A percentile compares a stretch with the other conserved stretches of the same genome.
phyloP scores from a whole-genome alignment of 768 basidiomycete genomes.

The Suillus placidus region DNA sequence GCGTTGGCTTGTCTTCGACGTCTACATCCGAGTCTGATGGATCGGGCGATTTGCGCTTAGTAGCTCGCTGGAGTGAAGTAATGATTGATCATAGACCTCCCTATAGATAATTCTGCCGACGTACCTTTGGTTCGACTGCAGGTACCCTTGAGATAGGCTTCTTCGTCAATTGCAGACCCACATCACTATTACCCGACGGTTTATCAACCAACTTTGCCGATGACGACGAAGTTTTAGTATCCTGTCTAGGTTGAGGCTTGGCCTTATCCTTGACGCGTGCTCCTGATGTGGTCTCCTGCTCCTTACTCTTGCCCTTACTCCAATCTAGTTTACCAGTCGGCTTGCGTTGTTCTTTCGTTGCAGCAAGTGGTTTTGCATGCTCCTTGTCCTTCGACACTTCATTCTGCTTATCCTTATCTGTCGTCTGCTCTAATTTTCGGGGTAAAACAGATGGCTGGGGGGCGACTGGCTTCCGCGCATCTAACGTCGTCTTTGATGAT shows the following conservation, averaged over 20 bases:
- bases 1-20: constrained; percentile 8
- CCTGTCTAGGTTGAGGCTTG: neutral
- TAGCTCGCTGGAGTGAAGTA: constrained; percentile 34
- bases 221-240: neutral
- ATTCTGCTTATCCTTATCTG: constrained; percentile 26
- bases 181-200: neutral
- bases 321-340: constrained; percentile 60
- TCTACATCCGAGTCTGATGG: constrained; percentile 38
- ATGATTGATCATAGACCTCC: neutral
- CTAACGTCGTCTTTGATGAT: constrained; percentile 48
- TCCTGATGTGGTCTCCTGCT: constrained; percentile 18
- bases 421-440: constrained; percentile 18
- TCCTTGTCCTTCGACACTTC: constrained; percentile 31
- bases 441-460: constrained; percentile 4
- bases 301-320: constrained; percentile 58
- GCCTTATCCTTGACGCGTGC: neutral
- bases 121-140: constrained; percentile 13
- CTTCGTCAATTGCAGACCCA: neutral
- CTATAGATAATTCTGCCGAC: neutral
- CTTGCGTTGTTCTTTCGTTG: constrained; percentile 34
- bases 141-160: neutral
- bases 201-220: neutral
- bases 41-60: constrained; percentile 48
- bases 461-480: constrained; percentile 23
- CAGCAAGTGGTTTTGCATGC: constrained; percentile 17